These are phyloP conservation scores for Chalciporus piperatus DNA, from an alignment of 768 basidiomycete species.

Conservation along the genomic window DNA sequence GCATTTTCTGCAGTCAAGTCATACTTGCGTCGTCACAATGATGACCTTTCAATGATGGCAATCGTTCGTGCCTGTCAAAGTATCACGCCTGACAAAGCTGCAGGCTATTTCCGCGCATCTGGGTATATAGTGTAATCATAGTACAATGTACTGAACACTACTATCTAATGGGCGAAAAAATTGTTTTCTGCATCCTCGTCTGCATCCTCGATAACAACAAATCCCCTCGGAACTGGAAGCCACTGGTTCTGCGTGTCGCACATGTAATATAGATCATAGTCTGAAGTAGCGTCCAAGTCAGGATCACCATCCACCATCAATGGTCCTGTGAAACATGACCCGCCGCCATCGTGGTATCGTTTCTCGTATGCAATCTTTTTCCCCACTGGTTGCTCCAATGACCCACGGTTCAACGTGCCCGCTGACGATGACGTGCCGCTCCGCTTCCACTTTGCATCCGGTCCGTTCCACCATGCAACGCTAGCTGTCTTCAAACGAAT, in stretches of 20 bases:
- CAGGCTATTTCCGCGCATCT: constrained; percentile 1
- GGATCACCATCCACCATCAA: not conserved
- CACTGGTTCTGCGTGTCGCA: not conserved
- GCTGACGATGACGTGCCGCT: too few relatives aligned
- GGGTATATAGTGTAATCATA: constrained; percentile 5
- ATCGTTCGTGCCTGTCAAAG: constrained; percentile 22
- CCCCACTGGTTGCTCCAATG: not conserved
- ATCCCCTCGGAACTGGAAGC: constrained; percentile 3
- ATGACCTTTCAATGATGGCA: constrained; percentile 13
- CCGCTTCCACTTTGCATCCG: not conserved
- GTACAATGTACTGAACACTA: not conserved
- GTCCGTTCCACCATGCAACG: constrained; percentile 1
- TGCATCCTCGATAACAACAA: not conserved
- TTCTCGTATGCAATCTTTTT: constrained; percentile 4
- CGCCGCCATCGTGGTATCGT: not conserved
- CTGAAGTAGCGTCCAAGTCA: not conserved
- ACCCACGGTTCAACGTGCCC: too few relatives aligned
- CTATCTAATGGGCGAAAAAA: too few relatives aligned
- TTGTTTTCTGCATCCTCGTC: not conserved
- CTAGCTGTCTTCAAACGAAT: constrained; percentile 1
- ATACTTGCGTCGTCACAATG: constrained; percentile 3
- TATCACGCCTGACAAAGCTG: constrained; percentile 3
- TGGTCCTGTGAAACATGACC: not conserved
- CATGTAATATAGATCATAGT: constrained; percentile 9
- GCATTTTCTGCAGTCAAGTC: constrained; percentile 28